Evolutionary conservation across 495 filamentous ascomycete species (phyloP).

Genomic region (Chaetomium fimeti): DNA sequence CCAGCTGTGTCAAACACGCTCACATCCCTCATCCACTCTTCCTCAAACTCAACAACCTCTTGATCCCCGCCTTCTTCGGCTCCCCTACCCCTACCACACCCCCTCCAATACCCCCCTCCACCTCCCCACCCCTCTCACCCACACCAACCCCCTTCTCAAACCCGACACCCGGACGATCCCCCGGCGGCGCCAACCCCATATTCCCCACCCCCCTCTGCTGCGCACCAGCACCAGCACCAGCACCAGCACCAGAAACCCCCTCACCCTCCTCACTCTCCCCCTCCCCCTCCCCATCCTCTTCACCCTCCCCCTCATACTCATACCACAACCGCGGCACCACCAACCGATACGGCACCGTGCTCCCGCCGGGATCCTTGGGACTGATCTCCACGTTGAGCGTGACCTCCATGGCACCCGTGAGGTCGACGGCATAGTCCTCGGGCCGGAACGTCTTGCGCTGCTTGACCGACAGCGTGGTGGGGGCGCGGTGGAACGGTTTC

Average conservation of each 20-base stretch:
- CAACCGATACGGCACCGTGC: constrained; percentile 81
- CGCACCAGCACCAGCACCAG: not conserved
- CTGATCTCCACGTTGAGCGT: constrained; percentile 84
- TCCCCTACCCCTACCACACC: constrained; percentile 13
- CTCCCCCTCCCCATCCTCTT: constrained; percentile 38
- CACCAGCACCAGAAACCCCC: not conserved
- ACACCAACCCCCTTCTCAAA: not conserved
- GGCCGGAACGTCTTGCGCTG: constrained; percentile 43
- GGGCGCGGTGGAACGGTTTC: constrained; percentile 65
- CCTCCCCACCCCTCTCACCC: constrained; percentile 3
- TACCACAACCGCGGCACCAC: constrained; percentile 75
- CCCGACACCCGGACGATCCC: not conserved
- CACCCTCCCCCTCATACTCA: constrained; percentile 42
- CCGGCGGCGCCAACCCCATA: not conserved
- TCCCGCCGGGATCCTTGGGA: constrained; percentile 79
- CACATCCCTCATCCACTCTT: constrained; percentile 2
- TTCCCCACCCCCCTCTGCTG: not conserved
- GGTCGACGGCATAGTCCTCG: constrained; percentile 51
- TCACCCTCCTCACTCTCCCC: constrained; percentile 2
- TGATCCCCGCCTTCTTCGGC: constrained; percentile 20
- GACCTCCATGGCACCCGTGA: constrained; percentile 79
- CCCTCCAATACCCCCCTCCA: not conserved
- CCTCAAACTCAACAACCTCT: constrained; percentile 27
- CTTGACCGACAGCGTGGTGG: constrained; percentile 66
- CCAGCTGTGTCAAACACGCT: not conserved